Conservation (phyloP, 2,329 filamentous ascomycete species). For the Aspergillus fructus region DNA sequence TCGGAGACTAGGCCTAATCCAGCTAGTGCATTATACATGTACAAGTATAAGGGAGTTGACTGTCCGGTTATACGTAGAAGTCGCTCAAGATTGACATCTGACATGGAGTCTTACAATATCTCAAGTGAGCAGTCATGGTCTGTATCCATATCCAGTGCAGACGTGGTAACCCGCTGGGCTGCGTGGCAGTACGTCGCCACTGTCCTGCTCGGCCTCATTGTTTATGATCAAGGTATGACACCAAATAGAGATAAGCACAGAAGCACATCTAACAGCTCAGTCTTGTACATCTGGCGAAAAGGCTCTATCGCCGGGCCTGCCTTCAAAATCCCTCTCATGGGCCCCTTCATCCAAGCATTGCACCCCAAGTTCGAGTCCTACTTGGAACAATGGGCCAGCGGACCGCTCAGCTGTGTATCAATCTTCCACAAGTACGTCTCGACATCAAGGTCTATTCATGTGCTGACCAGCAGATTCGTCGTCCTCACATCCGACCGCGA, state of each 20-base stretch:
- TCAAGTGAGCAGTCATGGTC: too few relatives aligned
- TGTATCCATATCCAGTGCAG: background rate
- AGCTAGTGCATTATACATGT: too few relatives aligned
- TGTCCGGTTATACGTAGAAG: too few relatives aligned
- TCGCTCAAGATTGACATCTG: too few relatives aligned
- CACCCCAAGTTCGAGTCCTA: slow-evolving; percentile 85
- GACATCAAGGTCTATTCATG: background rate
- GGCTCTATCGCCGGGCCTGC: slow-evolving; percentile 67
- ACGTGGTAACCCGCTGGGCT: slow-evolving; percentile 40
- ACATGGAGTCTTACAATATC: too few relatives aligned
- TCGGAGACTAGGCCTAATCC: background rate
- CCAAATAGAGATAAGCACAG: too few relatives aligned
- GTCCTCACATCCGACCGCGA: slow-evolving; percentile 89
- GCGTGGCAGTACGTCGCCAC: slow-evolving; percentile 43
- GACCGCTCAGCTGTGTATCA: slow-evolving; percentile 86
- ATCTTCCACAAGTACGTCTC: slow-evolving; percentile 82
- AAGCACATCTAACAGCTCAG: slow-evolving; percentile 39
- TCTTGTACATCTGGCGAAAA: slow-evolving; percentile 68
- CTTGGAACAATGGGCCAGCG: slow-evolving; percentile 79
- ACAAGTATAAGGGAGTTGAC: too few relatives aligned
- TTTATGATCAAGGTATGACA: slow-evolving; percentile 73
- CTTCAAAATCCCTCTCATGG: slow-evolving; percentile 76
- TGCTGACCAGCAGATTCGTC: slow-evolving; percentile 65
- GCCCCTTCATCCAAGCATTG: slow-evolving; percentile 81
- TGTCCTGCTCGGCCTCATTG: slow-evolving; percentile 63